Evolutionary conservation across 2,329 filamentous ascomycete genomes (phyloP), one percentile per base, ranked within the genome.

Genomic region (Furcasterigmium furcatum): DNA sequence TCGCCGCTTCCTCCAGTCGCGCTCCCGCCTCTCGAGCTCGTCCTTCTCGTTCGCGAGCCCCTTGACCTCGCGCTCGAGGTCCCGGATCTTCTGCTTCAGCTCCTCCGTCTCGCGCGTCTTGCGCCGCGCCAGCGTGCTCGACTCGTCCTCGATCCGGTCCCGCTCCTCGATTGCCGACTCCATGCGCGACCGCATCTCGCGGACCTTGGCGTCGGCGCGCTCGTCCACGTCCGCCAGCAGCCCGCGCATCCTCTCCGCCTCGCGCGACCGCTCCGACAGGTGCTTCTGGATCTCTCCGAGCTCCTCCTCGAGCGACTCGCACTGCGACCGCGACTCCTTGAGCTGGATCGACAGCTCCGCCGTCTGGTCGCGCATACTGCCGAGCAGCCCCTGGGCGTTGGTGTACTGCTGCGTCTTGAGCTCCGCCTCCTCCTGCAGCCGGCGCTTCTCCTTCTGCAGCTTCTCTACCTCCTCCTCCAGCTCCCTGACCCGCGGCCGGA

Each of bases 211-310:
- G 53, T 97, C 91, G 2, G 91, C 84, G 9, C 88, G 79, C 48
- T 87, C 82, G 62, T 97, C 90, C 9, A 91, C 88, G 53, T 97
- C 92, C 14, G 85, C 85, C 12, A 99, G 73, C 48, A 97, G 76
- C 41, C 91, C 78, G 27, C 94, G 83, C 91, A 99, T 97, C 1
- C 90, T 96, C 70, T 97, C 92, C 21, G 84, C 88, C 67, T 99
- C 94, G 36, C 94, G 82, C 4, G 89, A 92, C 21, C 94, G 84
- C 65, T 99, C 94, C 43, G 81, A 83, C 3, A 99, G 77, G 49
- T 96, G 79, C 47, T 89, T 82, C 61, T 95, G 91, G 4, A 91
- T 86, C 65, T 99, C 94, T 1, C 83, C 82, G 1, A 97, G 76
- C 64, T 99, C 94, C 66, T 99, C 94, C 59, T 96, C 92, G 1